Conservation (phyloP, 352 stramenopile genomes). For the Globisporangium orthogonon region DNA sequence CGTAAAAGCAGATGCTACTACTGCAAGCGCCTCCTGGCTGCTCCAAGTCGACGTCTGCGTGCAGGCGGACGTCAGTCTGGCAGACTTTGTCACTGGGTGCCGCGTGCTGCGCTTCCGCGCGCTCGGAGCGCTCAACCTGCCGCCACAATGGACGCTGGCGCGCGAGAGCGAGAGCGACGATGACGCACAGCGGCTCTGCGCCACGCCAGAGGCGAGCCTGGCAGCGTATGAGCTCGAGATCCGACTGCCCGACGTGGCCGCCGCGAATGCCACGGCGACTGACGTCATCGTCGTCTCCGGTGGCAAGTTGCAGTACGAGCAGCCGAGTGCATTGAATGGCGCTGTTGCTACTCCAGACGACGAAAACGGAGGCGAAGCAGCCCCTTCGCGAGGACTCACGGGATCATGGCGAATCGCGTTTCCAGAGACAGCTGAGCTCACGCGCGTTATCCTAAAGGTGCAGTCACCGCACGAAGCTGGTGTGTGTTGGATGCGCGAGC, state of each 20-base stretch:
- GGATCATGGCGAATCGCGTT: constrained; percentile 50
- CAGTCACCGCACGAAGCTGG: neutral
- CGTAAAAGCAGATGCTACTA: neutral
- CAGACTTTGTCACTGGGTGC: constrained; percentile 35
- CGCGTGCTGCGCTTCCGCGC: constrained; percentile 35
- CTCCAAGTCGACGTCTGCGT: constrained; percentile 30
- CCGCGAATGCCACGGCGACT: neutral
- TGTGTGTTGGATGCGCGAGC: neutral
- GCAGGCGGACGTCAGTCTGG: constrained; percentile 40
- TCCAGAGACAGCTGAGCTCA: constrained; percentile 12
- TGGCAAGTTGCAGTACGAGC: constrained; percentile 43
- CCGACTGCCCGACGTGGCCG: constrained; percentile 15
- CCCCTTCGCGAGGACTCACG: constrained; percentile 8
- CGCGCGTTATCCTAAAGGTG: constrained; percentile 46
- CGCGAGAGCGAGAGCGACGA: constrained; percentile 39
- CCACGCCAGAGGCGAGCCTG: constrained; percentile 27
- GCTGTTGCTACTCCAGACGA: neutral
- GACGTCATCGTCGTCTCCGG: constrained; percentile 20
- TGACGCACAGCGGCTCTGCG: constrained; percentile 35
- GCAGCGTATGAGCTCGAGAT: constrained; percentile 50
- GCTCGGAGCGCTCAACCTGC: constrained; percentile 28
- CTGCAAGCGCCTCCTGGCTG: constrained; percentile 13
- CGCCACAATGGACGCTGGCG: constrained; percentile 37
- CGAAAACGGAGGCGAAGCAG: neutral
- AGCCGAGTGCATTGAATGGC: neutral